These are phyloP conservation scores for Lodderomyces theae DNA, from an alignment of 1,139 yeast genomes.

Conservation along the genomic window DNA sequence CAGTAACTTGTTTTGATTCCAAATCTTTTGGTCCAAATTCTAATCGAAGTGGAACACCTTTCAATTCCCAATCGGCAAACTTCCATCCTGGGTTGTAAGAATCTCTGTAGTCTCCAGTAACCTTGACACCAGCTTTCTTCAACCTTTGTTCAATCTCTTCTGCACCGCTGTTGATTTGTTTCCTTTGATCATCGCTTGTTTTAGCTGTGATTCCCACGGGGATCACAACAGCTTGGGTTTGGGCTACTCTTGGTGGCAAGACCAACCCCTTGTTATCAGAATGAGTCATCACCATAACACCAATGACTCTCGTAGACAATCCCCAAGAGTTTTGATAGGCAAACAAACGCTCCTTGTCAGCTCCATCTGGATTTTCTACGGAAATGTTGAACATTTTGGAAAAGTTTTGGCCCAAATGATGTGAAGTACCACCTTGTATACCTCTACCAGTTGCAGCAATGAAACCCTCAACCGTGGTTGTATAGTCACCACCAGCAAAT, in stretches of 20 bases:
- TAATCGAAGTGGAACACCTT: slow-evolving; percentile 90
- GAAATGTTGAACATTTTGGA: slow-evolving; percentile 96
- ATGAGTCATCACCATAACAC: slow-evolving; percentile 99
- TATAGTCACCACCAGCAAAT: slow-evolving; percentile 96
- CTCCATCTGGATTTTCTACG: slow-evolving; percentile 91
- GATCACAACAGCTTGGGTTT: slow-evolving; percentile 83
- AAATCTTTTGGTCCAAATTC: slow-evolving; percentile 97
- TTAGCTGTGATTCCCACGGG: slow-evolving; percentile 95
- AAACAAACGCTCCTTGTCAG: slow-evolving; percentile 78
- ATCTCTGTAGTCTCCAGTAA: slow-evolving; percentile 82
- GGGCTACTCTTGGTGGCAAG: slow-evolving; percentile 95
- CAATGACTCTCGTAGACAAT: slow-evolving; percentile 94
- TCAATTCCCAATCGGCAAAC: slow-evolving; percentile 95
- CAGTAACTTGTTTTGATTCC: slow-evolving; percentile 73
- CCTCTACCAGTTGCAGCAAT: slow-evolving; percentile 99
- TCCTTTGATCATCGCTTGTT: slow-evolving; percentile 73
- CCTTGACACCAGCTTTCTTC: slow-evolving; percentile 62
- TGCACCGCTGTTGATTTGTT: slow-evolving; percentile 68
- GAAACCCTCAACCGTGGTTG: slow-evolving; percentile 95
- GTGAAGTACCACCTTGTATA: slow-evolving; percentile 98
- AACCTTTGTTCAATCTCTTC: slow-evolving; percentile 61
- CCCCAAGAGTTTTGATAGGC: slow-evolving; percentile 99
- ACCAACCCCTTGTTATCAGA: slow-evolving; percentile 98
- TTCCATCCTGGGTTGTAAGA: slow-evolving; percentile 99
- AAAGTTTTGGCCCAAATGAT: slow-evolving; percentile 96